Evolutionary conservation across 495 filamentous ascomycete genomes (phyloP).

Genomic region (Thozetella sp.): DNA sequence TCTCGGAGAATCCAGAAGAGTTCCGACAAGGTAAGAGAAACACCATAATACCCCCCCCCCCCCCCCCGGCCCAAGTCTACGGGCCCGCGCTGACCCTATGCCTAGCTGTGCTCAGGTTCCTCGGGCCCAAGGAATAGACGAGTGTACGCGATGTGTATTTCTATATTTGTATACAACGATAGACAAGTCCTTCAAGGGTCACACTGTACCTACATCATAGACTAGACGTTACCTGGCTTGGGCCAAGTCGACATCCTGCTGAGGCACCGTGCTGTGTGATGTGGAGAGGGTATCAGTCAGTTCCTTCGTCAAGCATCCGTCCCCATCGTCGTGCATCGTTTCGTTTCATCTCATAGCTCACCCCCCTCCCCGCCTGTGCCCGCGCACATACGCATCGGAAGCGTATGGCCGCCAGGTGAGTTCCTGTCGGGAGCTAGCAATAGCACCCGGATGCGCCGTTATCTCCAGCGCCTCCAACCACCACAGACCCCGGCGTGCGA

Average conservation of each 20-base stretch:
- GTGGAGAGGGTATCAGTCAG: background rate
- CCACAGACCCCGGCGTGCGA: conserved; percentile 15
- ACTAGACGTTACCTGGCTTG: background rate
- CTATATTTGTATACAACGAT: conserved; percentile 6
- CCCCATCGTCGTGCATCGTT: too few species aligned
- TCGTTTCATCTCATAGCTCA: background rate
- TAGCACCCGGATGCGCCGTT: conserved; percentile 14
- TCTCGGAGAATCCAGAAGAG: conserved; percentile 86
- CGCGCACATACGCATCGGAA: too few species aligned
- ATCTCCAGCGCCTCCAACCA: conserved; percentile 5
- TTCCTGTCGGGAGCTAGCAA: conserved; percentile 10
- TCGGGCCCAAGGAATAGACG: conserved; percentile 56
- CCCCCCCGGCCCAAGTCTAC: too few species aligned
- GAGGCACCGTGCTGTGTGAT: background rate
- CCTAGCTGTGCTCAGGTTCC: conserved; percentile 62
- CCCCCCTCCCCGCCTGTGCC: too few species aligned
- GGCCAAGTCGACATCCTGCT: too few species aligned
- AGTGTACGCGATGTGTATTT: conserved; percentile 1
- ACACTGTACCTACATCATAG: conserved; percentile 4
- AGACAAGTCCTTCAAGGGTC: background rate
- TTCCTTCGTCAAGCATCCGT: background rate
- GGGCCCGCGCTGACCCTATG: conserved; percentile 4
- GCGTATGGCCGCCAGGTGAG: background rate
- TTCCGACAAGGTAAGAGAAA: conserved; percentile 75
- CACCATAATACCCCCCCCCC: too few species aligned